These are phyloP conservation scores for Fomes fomentarius DNA, from an alignment of 1,284 basidiomycete genomes.

Conservation along the genomic window DNA sequence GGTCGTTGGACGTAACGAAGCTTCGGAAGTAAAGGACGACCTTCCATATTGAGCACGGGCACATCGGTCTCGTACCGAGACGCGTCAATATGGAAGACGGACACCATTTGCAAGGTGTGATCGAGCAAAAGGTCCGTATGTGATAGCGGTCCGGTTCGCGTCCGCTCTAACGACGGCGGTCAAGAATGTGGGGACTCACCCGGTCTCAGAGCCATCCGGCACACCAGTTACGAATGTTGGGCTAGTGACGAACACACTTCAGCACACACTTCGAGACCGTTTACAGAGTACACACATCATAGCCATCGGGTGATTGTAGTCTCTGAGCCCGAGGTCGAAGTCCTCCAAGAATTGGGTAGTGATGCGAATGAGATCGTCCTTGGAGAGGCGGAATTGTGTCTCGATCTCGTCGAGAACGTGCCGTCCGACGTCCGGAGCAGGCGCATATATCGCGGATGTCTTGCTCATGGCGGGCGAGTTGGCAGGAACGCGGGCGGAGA, in stretches of 20 bases:
- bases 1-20: slow-evolving; percentile 11
- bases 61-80: slow-evolving; percentile 25
- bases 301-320: slow-evolving; percentile 81
- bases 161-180: neutral
- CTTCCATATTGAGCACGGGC: slow-evolving; percentile 23
- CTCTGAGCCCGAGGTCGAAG: slow-evolving; percentile 68
- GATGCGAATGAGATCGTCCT: slow-evolving; percentile 66
- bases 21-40: slow-evolving; percentile 7
- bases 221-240: slow-evolving; percentile 91
- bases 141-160: neutral
- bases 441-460: slow-evolving; percentile 25
- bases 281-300: slow-evolving; percentile 74
- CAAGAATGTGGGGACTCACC: slow-evolving; percentile 54
- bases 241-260: slow-evolving; percentile 39
- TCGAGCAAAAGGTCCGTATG: too few relatives aligned
- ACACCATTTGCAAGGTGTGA: neutral
- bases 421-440: slow-evolving; percentile 22
- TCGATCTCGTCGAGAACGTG: slow-evolving; percentile 54
- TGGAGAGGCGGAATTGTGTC: slow-evolving; percentile 68
- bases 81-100: slow-evolving; percentile 15
- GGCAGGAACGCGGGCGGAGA: slow-evolving; percentile 1
- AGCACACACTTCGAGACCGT: neutral
- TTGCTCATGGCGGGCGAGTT: slow-evolving; percentile 25
- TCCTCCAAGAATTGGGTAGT: slow-evolving; percentile 82
- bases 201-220: slow-evolving; percentile 89